Conservation (phyloP, 1,284 basidiomycete genomes). For the Boletus sp. region DNA sequence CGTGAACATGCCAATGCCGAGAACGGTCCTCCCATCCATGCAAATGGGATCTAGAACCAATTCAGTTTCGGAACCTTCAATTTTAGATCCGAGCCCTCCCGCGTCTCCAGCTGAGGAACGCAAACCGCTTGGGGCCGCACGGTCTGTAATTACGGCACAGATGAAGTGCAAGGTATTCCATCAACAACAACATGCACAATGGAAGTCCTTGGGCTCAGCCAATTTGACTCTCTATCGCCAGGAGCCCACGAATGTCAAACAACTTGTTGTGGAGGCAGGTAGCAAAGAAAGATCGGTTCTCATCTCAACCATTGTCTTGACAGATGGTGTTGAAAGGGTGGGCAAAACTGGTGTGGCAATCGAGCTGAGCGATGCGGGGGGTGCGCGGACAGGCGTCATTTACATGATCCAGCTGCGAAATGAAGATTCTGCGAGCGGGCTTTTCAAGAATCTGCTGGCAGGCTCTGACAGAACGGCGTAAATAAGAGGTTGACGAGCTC, state of each 20-base stretch:
- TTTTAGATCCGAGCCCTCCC: slow-evolving; percentile 72
- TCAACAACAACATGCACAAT: slow-evolving; percentile 92
- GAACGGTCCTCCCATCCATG: slow-evolving; percentile 59
- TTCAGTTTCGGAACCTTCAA: slow-evolving; percentile 49
- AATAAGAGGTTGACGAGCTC: not conserved
- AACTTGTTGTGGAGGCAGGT: slow-evolving; percentile 92
- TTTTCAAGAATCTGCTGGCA: slow-evolving; percentile 84
- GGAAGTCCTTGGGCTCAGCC: slow-evolving; percentile 92
- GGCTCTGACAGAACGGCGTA: slow-evolving; percentile 69
- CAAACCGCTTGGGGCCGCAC: slow-evolving; percentile 60
- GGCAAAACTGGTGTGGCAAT: slow-evolving; percentile 97
- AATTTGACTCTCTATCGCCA: slow-evolving; percentile 85
- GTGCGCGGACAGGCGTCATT: slow-evolving; percentile 88
- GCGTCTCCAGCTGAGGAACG: slow-evolving; percentile 66
- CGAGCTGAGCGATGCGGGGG: slow-evolving; percentile 83
- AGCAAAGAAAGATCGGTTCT: slow-evolving; percentile 72
- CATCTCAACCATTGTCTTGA: slow-evolving; percentile 93
- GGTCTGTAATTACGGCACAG: slow-evolving; percentile 76
- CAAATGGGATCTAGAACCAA: slow-evolving; percentile 48
- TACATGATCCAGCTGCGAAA: slow-evolving; percentile 96
- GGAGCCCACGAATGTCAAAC: slow-evolving; percentile 84
- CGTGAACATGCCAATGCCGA: slow-evolving; percentile 46
- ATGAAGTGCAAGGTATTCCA: slow-evolving; percentile 99
- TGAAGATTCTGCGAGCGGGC: slow-evolving; percentile 78
- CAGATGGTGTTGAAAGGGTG: slow-evolving; percentile 95